Percentiles rank a stretch among this genome's conserved stretches.
Evolutionary conservation across 1,284 basidiomycete genomes (phyloP).

Genomic region (Ceratobasidium sp.): DNA sequence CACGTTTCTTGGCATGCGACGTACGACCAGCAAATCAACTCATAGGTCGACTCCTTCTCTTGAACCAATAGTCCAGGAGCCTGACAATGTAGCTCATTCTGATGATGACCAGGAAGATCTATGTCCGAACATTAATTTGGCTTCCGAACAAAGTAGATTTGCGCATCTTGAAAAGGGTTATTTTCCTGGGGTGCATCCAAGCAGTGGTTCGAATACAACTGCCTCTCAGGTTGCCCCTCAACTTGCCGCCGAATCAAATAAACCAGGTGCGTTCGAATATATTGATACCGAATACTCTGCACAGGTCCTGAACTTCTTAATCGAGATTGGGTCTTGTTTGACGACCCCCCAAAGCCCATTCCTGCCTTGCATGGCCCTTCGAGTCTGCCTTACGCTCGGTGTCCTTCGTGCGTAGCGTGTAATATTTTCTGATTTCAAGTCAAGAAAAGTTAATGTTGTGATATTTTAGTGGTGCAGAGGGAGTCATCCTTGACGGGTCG

Average conservation of each 20-base stretch:
- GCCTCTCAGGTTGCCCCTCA: neutral
- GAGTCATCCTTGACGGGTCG: slow-evolving; percentile 77
- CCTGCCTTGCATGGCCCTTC: slow-evolving; percentile 84
- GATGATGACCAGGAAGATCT: neutral
- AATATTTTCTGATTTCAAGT: neutral
- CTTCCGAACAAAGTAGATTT: neutral
- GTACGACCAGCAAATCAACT: neutral
- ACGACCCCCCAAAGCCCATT: slow-evolving; percentile 76
- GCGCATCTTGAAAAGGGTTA: neutral
- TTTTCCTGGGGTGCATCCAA: neutral
- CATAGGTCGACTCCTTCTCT: neutral
- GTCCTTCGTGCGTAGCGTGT: slow-evolving; percentile 73
- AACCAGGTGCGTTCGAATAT: neutral
- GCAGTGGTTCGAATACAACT: too few relatives aligned
- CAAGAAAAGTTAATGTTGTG: slow-evolving; percentile 11
- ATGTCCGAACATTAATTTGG: neutral
- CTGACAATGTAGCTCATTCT: neutral
- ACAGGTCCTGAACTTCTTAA: neutral
- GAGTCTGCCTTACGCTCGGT: slow-evolving; percentile 87
- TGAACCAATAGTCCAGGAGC: neutral
- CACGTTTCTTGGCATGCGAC: slow-evolving; percentile 11
- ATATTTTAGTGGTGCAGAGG: slow-evolving; percentile 76
- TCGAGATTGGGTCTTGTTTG: slow-evolving; percentile 46
- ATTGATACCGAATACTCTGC: neutral
- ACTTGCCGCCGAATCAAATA: neutral